Conservation (phyloP, 2,329 filamentous ascomycete species). For the Tolypocladium tundrense region DNA sequence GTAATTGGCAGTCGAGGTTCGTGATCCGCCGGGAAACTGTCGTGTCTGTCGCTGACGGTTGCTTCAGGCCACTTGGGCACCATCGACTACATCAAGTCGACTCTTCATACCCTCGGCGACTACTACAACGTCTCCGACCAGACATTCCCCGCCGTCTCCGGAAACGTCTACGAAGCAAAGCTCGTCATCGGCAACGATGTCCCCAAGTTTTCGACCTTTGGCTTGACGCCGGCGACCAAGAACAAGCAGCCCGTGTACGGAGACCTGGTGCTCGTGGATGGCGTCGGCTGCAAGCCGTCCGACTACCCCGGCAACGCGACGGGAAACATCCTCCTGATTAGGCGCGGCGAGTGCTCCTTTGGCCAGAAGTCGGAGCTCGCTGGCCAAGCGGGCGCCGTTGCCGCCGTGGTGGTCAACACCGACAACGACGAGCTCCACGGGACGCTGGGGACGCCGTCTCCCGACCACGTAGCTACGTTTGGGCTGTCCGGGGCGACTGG, state of each 20-base stretch:
- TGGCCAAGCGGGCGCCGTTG: slow-evolving; percentile 58
- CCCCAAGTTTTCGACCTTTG: slow-evolving; percentile 44
- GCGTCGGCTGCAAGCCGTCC: slow-evolving; percentile 50
- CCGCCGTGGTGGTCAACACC: slow-evolving; percentile 67
- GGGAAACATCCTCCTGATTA: slow-evolving; percentile 60
- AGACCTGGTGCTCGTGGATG: slow-evolving; percentile 47
- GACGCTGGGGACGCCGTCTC: slow-evolving; percentile 53
- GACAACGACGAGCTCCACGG: slow-evolving; percentile 52
- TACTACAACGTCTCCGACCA: slow-evolving; percentile 58
- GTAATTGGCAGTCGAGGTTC: slow-evolving; percentile 58
- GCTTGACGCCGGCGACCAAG: slow-evolving; percentile 56
- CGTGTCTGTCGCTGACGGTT: neutral
- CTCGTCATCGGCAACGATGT: slow-evolving; percentile 45
- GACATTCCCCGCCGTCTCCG: slow-evolving; percentile 51
- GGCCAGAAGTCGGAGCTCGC: slow-evolving; percentile 60
- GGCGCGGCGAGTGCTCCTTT: slow-evolving; percentile 61
- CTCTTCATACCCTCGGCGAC: slow-evolving; percentile 41
- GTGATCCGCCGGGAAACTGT: neutral
- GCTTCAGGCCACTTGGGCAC: slow-evolving; percentile 50
- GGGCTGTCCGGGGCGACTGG: slow-evolving; percentile 53
- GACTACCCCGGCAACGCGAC: slow-evolving; percentile 52
- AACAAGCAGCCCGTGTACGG: slow-evolving; percentile 48
- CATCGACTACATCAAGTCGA: slow-evolving; percentile 49
- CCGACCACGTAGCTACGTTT: slow-evolving; percentile 56
- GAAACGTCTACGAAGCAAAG: slow-evolving; percentile 47